These are phyloP conservation scores for Pseudogymnoascus sp. DNA, from an alignment of 2,329 filamentous ascomycete genomes.

Conservation along the genomic window DNA sequence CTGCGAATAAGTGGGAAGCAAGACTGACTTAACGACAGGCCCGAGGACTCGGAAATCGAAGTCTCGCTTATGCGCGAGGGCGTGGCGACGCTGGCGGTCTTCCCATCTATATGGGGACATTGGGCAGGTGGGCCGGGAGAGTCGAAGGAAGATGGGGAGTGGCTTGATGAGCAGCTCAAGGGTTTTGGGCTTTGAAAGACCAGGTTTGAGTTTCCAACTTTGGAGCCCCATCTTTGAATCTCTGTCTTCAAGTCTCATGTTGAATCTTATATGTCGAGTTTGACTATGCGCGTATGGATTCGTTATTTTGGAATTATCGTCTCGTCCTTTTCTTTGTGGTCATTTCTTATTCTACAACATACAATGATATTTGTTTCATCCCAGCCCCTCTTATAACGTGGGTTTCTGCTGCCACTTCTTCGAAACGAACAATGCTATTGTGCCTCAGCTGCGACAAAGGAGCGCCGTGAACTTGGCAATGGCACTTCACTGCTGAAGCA, in stretches of 20 bases:
- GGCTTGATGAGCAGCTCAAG: slow-evolving; percentile 57
- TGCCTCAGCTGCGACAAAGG: not conserved
- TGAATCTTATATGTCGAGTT: not conserved
- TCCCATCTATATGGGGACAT: slow-evolving; percentile 58
- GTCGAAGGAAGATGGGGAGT: slow-evolving; percentile 62
- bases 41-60: slow-evolving; percentile 70
- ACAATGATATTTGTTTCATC: not conserved
- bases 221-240: not conserved
- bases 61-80: slow-evolving; percentile 54
- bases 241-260: not conserved
- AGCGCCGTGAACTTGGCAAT: not conserved
- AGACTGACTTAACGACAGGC: slow-evolving; percentile 34
- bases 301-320: not conserved
- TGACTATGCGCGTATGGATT: not conserved
- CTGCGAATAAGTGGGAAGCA: not conserved
- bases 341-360: not conserved
- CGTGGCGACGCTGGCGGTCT: slow-evolving; percentile 44
- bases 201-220: not conserved
- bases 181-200: slow-evolving; percentile 30
- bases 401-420: not conserved
- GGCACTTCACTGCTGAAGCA: not conserved
- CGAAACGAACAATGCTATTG: not conserved
- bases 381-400: not conserved
- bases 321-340: not conserved
- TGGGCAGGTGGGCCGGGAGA: slow-evolving; percentile 63